Base-by-base conservation (phyloP, 2,329 filamentous ascomycete genomes). In the Fusarium xylarioides region DNA sequence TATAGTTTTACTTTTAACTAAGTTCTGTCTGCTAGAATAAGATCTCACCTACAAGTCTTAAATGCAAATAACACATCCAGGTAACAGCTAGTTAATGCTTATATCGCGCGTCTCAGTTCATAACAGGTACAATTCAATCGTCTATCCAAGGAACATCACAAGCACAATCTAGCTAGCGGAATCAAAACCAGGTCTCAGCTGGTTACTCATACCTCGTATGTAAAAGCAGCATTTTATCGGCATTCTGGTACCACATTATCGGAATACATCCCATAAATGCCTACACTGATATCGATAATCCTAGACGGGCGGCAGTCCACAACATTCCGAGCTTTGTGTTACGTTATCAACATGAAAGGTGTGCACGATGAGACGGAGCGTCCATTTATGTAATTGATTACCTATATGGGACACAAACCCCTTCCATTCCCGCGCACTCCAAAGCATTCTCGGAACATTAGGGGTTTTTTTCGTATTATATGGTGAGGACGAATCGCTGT, bases 211-310 rank as follows among this genome's bases (percentile, higher is more conserved):
- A 28, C 26, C 26, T 28, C 26, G 26, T 18, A 11, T 7, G 28
- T 46, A 23, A 1, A 43, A 43, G n/a, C 12, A 28, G 11, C 2
- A 11, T 7, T 11, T 15, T 0, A 28, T 21, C 10, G 9, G 9
- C 12, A 4, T 11, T 21, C 14, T 15, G 10, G 44, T 11, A 30
- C 14, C 9, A 11, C 12, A 30, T 16, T 30, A 4, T 15, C 12
- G 3, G 9, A 15, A 47, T 21, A 15, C 19, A 28, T 47, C 2
- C 4, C 4, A 19, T 14, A 16, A 16, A n/a, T 30, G 3, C 4
- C 3, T 47, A 7, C 19, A 30, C 21, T 5, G 7, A 16, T 4
- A 11, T 4, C 5, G 1, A n/a, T 16, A 4, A 2, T 32, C 14
- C 7, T 9, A 4, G 11, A 4, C 4, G 10, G 46, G 46, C 11